A percentile compares a stretch with the other conserved stretches of the same genome.
These are phyloP conservation scores for Leptodontidium sp. DNA, from an alignment of 2,329 filamentous ascomycete genomes.

Conservation along the genomic window DNA sequence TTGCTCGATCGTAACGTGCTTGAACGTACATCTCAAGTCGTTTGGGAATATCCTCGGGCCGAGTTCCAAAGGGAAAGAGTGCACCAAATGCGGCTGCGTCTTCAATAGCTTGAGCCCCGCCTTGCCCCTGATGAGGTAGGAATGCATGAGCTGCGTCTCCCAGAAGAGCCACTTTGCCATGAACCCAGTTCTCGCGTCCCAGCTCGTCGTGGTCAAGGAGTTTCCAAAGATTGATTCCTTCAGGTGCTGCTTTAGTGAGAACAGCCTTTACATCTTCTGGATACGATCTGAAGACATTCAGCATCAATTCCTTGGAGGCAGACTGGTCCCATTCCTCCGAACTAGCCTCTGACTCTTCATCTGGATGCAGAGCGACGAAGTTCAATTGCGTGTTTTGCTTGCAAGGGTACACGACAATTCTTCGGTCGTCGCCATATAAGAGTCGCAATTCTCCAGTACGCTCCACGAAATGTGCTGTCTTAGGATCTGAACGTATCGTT, in stretches of 20 bases:
- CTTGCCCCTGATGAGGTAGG: conserved; percentile 69
- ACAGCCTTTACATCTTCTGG: conserved; percentile 45
- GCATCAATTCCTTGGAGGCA: conserved; percentile 49
- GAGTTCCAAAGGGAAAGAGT: conserved; percentile 59
- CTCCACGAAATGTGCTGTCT: conserved; percentile 47
- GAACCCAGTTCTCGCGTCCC: conserved; percentile 57
- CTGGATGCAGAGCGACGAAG: conserved; percentile 61
- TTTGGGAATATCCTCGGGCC: conserved; percentile 56
- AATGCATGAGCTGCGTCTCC: conserved; percentile 77
- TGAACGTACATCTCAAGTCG: conserved; percentile 67
- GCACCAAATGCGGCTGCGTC: conserved; percentile 67
- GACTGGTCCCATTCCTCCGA: conserved; percentile 50
- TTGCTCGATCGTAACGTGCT: conserved; percentile 64
- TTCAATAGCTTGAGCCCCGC: conserved; percentile 71
- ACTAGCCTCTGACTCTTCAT: conserved; percentile 46
- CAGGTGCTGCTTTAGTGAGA: conserved; percentile 52
- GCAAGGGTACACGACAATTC: conserved; percentile 58
- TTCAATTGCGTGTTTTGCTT: conserved; percentile 55
- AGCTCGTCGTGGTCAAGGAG: conserved; percentile 69
- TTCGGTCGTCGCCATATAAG: conserved; percentile 53
- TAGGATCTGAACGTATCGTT: conserved; percentile 46
- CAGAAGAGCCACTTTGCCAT: conserved; percentile 62
- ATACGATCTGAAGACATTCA: conserved; percentile 53
- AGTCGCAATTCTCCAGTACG: conserved; percentile 47
- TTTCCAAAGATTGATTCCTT: conserved; percentile 63